Conservation (phyloP, 2,329 filamentous ascomycete genomes). For the Lachnellula hyalina region DNA sequence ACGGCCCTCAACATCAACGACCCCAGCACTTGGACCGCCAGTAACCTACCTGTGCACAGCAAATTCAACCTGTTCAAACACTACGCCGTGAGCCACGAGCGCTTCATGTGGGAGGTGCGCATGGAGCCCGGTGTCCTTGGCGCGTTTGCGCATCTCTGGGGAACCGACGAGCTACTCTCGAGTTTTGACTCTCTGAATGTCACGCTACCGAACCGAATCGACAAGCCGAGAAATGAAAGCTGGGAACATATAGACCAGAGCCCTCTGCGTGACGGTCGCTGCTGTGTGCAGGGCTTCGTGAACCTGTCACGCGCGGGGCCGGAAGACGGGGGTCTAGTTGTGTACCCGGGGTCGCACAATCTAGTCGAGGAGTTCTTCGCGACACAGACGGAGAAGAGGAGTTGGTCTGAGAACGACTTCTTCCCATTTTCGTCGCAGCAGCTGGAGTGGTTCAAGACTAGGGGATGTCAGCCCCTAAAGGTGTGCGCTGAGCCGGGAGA, state of each 20-base stretch:
- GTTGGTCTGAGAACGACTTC: constrained; percentile 22
- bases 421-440: constrained; percentile 29
- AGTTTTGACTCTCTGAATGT: constrained; percentile 37
- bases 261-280: constrained; percentile 23
- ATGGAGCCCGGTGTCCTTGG: constrained; percentile 36
- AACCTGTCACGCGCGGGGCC: constrained; percentile 32
- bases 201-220: constrained; percentile 32
- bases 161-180: constrained; percentile 33
- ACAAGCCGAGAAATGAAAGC: constrained; percentile 21
- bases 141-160: constrained; percentile 33
- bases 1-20: constrained; percentile 13
- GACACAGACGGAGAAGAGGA: constrained; percentile 21
- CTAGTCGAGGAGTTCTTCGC: constrained; percentile 32
- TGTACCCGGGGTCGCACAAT: constrained; percentile 30
- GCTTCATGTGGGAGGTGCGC: constrained; percentile 37
- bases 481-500: constrained; percentile 34
- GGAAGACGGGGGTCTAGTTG: constrained; percentile 35
- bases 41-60: constrained; percentile 38
- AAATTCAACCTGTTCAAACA: constrained; percentile 45
- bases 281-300: constrained; percentile 31
- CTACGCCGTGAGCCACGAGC: constrained; percentile 41
- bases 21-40: constrained; percentile 33
- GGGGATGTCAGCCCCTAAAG: constrained; percentile 30
- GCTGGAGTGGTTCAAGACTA: constrained; percentile 32
- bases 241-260: constrained; percentile 36